Evolutionary conservation across 345 rosid species (phyloP).

Genomic region (Ailanthus altissimus): DNA sequence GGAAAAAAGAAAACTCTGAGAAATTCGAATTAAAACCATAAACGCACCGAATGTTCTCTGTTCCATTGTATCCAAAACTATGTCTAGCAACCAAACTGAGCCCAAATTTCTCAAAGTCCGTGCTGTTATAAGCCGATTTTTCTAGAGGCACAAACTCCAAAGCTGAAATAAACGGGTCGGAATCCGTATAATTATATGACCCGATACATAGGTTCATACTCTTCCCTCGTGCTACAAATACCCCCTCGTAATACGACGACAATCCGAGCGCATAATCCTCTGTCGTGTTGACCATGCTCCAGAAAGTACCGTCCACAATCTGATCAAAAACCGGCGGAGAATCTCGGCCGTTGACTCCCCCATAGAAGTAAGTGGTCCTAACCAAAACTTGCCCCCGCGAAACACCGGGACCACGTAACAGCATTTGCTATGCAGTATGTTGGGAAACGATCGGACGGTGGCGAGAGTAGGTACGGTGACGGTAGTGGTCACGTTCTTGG

Average conservation of each 20-base stretch:
- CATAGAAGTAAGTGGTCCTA: constrained; percentile 78
- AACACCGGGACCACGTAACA: constrained; percentile 59
- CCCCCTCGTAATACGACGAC: constrained; percentile 72
- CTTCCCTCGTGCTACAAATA: constrained; percentile 72
- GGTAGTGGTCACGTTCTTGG: constrained; percentile 41
- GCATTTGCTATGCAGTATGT: constrained; percentile 47
- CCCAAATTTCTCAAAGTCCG: constrained; percentile 50
- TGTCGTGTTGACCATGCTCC: constrained; percentile 81
- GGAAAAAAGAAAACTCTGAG: not conserved
- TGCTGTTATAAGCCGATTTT: constrained; percentile 67
- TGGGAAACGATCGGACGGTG: constrained; percentile 86
- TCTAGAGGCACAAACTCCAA: constrained; percentile 66
- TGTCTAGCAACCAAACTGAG: constrained; percentile 69
- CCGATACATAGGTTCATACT: constrained; percentile 74
- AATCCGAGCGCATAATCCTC: constrained; percentile 55
- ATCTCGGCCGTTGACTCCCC: constrained; percentile 63
- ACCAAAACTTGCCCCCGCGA: constrained; percentile 64
- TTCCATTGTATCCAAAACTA: constrained; percentile 66
- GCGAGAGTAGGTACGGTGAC: constrained; percentile 39
- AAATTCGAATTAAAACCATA: not conserved
- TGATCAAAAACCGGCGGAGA: constrained; percentile 88
- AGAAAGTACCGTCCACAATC: constrained; percentile 82
- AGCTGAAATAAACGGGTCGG: constrained; percentile 90
- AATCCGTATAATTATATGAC: constrained; percentile 61
- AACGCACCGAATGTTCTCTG: constrained; percentile 50